These are phyloP conservation scores for Chalciporus sp. DNA, from an alignment of 1,284 basidiomycete species.

Conservation along the genomic window DNA sequence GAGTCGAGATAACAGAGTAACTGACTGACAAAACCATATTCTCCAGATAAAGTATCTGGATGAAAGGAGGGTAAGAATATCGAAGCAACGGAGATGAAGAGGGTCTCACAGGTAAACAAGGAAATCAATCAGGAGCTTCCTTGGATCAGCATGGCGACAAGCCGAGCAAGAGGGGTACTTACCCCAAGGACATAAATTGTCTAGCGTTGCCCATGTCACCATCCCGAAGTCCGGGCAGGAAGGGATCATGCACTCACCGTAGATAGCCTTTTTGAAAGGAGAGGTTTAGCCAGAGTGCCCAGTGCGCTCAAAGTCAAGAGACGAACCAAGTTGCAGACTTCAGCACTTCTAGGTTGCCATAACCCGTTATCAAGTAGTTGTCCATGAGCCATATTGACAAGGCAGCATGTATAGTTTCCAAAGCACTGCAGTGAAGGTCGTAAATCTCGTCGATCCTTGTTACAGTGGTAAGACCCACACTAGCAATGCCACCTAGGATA, in stretches of 20 bases:
- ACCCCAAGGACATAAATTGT: slow-evolving; percentile 27
- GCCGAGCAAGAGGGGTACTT: not conserved
- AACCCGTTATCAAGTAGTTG: slow-evolving; percentile 23
- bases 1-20: not conserved
- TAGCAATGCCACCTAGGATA: slow-evolving; percentile 24
- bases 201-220: slow-evolving; percentile 13
- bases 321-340: slow-evolving; percentile 24
- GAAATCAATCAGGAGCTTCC: slow-evolving; percentile 31
- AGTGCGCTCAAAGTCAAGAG: not conserved
- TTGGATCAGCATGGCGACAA: slow-evolving; percentile 6
- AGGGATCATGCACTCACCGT: slow-evolving; percentile 15
- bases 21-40: slow-evolving; percentile 32
- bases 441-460: not conserved
- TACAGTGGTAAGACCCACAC: slow-evolving; percentile 12
- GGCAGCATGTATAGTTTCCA: slow-evolving; percentile 27
- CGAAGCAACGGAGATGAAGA: not conserved
- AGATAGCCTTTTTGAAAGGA: slow-evolving; percentile 12
- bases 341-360: slow-evolving; percentile 11
- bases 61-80: not conserved
- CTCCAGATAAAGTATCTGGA: slow-evolving; percentile 35
- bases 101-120: slow-evolving; percentile 30
- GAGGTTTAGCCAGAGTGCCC: not conserved
- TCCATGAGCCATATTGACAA: slow-evolving; percentile 30
- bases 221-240: not conserved
- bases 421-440: slow-evolving; percentile 6